phyloP scores from a whole-genome alignment of 2,329 filamentous ascomycete genomes.

The Ophiognomonia clavigignenti-juglandacearum region DNA sequence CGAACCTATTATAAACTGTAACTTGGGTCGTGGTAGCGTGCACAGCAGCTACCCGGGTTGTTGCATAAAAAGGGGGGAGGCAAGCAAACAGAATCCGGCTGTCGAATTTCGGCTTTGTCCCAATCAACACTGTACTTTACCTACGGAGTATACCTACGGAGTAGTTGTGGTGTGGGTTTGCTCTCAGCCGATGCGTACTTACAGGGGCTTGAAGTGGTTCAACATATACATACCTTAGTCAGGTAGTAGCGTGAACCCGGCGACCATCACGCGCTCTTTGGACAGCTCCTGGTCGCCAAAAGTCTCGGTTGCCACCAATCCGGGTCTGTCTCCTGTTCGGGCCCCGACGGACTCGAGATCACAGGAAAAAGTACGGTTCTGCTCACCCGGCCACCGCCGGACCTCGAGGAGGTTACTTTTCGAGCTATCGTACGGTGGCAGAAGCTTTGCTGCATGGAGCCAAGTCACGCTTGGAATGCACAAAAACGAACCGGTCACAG shows the following conservation, averaged over 20 bases:
- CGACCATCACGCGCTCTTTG: too few relatives aligned
- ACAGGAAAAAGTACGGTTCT: too few relatives aligned
- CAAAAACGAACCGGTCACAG: neutral
- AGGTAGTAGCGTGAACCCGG: too few relatives aligned
- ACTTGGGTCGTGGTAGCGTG: neutral
- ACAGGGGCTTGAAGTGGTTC: neutral
- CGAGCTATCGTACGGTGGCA: too few relatives aligned
- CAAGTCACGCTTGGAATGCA: slow-evolving; percentile 3
- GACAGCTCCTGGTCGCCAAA: neutral
- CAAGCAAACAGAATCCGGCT: neutral
- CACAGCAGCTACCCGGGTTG: neutral
- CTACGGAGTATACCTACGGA: too few relatives aligned
- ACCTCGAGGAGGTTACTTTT: too few relatives aligned
- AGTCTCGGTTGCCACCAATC: neutral
- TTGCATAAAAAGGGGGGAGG: neutral
- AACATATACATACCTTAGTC: too few relatives aligned
- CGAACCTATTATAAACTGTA: neutral
- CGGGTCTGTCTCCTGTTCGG: neutral
- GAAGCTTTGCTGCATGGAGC: neutral
- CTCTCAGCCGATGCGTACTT: neutral
- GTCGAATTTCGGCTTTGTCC: neutral
- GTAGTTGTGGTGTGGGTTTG: neutral
- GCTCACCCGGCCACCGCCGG: too few relatives aligned
- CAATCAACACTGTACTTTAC: neutral
- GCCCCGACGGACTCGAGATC: neutral